phyloP scores from a whole-genome alignment of 2,329 filamentous ascomycete species.

The Pseudogymnoascus sp. region DNA sequence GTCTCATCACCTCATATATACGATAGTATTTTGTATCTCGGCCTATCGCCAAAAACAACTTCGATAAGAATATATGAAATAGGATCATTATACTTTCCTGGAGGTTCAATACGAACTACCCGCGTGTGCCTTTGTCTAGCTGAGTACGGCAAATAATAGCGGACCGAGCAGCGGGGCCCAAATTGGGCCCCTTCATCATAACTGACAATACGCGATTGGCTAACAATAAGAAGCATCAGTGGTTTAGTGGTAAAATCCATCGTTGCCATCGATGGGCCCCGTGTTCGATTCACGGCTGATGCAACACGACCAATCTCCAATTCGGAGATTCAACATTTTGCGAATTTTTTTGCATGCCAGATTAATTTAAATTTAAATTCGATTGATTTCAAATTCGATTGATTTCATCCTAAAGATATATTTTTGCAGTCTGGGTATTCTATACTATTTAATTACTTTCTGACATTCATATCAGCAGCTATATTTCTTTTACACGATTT shows the following conservation, averaged over 20 bases:
- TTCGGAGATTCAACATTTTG: not conserved
- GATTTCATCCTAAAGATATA: not conserved
- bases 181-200: too few species aligned
- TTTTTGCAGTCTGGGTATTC: not conserved
- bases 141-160: too few species aligned
- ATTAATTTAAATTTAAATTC: slow-evolving; percentile 20
- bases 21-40: slow-evolving; percentile 23
- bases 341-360: not conserved
- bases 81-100: too few species aligned
- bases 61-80: too few species aligned
- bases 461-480: too few species aligned
- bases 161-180: too few species aligned
- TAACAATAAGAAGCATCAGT: not conserved
- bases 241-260: slow-evolving; percentile 25
- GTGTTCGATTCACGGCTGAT: slow-evolving; percentile 28
- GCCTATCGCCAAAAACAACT: slow-evolving; percentile 15
- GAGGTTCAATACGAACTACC: too few species aligned
- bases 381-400: too few species aligned
- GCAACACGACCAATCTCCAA: not conserved
- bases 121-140: too few species aligned
- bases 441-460: not conserved
- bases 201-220: too few species aligned
- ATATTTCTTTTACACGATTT: not conserved
- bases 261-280: slow-evolving; percentile 33
- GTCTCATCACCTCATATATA: slow-evolving; percentile 22